These are phyloP conservation scores for Ganoderma leucocontextum DNA, from an alignment of 1,284 basidiomycete species.

Conservation along the genomic window DNA sequence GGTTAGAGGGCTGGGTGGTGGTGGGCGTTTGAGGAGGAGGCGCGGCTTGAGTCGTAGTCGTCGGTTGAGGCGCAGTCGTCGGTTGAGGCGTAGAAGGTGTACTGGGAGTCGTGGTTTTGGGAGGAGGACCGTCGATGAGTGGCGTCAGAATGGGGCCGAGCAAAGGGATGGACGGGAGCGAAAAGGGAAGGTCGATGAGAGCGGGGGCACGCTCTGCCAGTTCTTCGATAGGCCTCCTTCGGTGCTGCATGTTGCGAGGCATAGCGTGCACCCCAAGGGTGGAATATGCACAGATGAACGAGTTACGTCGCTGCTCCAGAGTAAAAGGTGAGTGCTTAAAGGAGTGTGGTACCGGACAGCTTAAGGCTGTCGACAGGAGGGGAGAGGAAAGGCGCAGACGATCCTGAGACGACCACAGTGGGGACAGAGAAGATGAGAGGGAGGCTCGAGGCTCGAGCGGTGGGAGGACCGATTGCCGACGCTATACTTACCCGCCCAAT, in stretches of 20 bases:
- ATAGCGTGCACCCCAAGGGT: slow-evolving; percentile 28
- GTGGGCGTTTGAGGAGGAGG: slow-evolving; percentile 27
- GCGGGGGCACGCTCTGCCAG: slow-evolving; percentile 49
- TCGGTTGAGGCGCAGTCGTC: slow-evolving; percentile 11
- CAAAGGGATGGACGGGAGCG: slow-evolving; percentile 53
- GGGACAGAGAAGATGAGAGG: slow-evolving; percentile 17
- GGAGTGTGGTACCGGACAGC: slow-evolving; percentile 31
- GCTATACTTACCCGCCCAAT: slow-evolving; percentile 9
- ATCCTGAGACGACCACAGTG: slow-evolving; percentile 8
- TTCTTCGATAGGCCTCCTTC: slow-evolving; percentile 24
- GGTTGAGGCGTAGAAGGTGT: slow-evolving; percentile 1
- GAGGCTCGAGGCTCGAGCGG: slow-evolving; percentile 8
- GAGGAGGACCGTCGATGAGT: slow-evolving; percentile 35
- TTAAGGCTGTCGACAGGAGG: slow-evolving; percentile 22
- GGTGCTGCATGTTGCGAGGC: slow-evolving; percentile 30
- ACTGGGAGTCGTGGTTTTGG: slow-evolving; percentile 11
- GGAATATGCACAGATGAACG: slow-evolving; percentile 8
- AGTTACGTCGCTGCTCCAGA: slow-evolving; percentile 12
- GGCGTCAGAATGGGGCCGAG: slow-evolving; percentile 47
- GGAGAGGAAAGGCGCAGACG: slow-evolving; percentile 2
- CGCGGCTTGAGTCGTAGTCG: slow-evolving; percentile 26
- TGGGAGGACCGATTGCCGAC: slow-evolving; percentile 2
- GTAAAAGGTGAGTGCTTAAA: slow-evolving; percentile 29
- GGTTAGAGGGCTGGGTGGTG: slow-evolving; percentile 19
- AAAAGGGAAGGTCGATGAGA: slow-evolving; percentile 50